Evolutionary conservation across 163 green algal species (phyloP), one percentile per base, ranked within the genome.

Genomic region (Chlamydomonas reinhardtii): DNA sequence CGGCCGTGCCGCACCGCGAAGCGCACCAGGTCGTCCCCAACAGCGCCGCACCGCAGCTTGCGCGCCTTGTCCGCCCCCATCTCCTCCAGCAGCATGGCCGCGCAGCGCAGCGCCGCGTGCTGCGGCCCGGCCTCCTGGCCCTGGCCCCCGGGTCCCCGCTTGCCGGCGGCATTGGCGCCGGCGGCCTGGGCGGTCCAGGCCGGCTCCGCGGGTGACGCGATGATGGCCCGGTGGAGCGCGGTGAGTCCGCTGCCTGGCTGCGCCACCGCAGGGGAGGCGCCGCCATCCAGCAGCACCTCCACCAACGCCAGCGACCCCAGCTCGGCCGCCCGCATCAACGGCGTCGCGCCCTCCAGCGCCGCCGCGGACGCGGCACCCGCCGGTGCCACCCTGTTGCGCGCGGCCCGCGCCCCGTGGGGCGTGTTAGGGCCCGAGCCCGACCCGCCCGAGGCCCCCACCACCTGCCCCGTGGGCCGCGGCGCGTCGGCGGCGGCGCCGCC

Each of bases 251-350:
- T 77, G 52, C 27, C 34, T 0, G 79, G 79, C 34, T 85, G 79
- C 25, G 69, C 31, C 4, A 27, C 48, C 2, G 27, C 70, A 0
- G 79, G 14, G 48, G 77, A 62, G 4, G 77, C 77, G 22, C 77
- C 77, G 20, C 17, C 32, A 0, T 71, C 68, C 9, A 85, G 32
- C 52, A 85, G 52, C 48, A 43, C 68, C 68, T 85, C 79, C 52
- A 85, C 79, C 39, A 85, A 12, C 15, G 48, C 8, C 29, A 39
- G 2, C 24, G 32, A 62, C 16, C 24, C 68, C 34, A 85, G 48
- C 48, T 85, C 68, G 11, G 79, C 79, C 4, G 79, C 79, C 9
- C 79, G 79, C 79, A 85, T 85, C 39, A 85, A 52, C 52, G 79
- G 79, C 48, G 79, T 85, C 24, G 77, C 52, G 52, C 79, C 79